Percentiles rank a stretch among this genome's conserved stretches.
Evolutionary conservation across 805 yeast species (phyloP).

Genomic region (Spathaspora boniae): DNA sequence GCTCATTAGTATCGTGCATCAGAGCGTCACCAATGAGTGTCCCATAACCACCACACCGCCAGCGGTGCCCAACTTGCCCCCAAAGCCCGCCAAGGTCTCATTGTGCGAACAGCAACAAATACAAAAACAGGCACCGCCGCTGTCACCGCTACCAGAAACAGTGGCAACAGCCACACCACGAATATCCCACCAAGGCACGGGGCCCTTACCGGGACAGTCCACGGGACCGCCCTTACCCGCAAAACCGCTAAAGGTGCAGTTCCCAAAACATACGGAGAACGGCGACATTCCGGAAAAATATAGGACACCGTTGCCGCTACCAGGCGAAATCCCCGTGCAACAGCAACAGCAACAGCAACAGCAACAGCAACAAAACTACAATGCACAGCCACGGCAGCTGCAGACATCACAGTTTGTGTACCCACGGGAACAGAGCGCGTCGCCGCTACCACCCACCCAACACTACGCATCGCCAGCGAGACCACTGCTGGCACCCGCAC

Average conservation of each 20-base stretch:
- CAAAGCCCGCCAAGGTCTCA: slow-evolving; percentile 16
- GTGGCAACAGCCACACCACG: slow-evolving; percentile 1
- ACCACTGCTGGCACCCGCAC: slow-evolving; percentile 4
- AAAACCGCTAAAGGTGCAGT: slow-evolving; percentile 12
- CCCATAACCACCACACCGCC: slow-evolving; percentile 42
- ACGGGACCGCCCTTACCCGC: slow-evolving; percentile 26
- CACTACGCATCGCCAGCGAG: neutral
- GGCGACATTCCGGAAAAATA: slow-evolving; percentile 22
- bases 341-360: slow-evolving; percentile 1
- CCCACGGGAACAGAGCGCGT: no score
- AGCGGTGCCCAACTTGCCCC: slow-evolving; percentile 19
- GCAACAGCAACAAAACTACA: slow-evolving; percentile 1
- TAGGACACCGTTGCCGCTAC: slow-evolving; percentile 30
- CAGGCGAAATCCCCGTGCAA: slow-evolving; percentile 6
- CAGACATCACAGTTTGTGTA: no score
- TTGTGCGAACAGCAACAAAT: neutral
- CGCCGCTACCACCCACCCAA: neutral
- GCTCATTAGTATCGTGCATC: slow-evolving; percentile 27
- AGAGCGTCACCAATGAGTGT: slow-evolving; percentile 37
- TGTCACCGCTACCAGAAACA: neutral
- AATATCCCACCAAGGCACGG: neutral
- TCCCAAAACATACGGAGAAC: neutral
- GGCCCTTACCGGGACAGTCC: slow-evolving; percentile 9
- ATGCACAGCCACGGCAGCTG: slow-evolving; percentile 1
- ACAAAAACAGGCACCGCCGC: no score